Conservation (phyloP, 345 rosid species). For the Cardamine occulta region DNA sequence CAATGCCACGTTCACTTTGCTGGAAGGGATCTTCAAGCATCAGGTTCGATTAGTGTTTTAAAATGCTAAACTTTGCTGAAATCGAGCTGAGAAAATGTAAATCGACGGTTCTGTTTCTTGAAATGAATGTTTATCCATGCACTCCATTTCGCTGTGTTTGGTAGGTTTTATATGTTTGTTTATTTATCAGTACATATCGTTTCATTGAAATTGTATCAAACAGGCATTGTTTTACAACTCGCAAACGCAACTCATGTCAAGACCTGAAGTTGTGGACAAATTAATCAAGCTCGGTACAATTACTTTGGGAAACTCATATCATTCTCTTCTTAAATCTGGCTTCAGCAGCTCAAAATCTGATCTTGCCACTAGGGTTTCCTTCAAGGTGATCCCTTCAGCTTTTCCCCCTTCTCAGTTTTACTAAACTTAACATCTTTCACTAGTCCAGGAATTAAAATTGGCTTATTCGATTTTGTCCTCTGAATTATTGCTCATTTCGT, state of each 20-base stretch:
- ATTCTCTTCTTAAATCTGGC: slow-evolving; percentile 56
- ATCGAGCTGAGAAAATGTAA: not conserved
- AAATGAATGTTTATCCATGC: not conserved
- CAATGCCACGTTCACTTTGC: slow-evolving; percentile 62
- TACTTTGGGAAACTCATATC: slow-evolving; percentile 61
- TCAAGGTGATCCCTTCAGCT: slow-evolving; percentile 60
- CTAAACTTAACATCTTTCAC: not conserved
- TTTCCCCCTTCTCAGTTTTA: slow-evolving; percentile 4
- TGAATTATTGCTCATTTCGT: not conserved
- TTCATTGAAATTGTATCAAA: slow-evolving; percentile 13
- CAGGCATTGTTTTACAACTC: slow-evolving; percentile 74
- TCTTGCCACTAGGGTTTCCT: slow-evolving; percentile 74
- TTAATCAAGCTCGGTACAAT: slow-evolving; percentile 58
- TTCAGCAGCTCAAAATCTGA: slow-evolving; percentile 60
- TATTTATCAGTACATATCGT: not conserved
- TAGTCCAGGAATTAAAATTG: slow-evolving; percentile 4
- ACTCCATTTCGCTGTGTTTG: not conserved
- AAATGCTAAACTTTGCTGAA: slow-evolving; percentile 11
- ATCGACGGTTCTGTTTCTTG: not conserved
- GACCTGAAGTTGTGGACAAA: slow-evolving; percentile 55
- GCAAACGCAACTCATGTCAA: slow-evolving; percentile 62
- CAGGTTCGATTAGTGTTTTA: slow-evolving; percentile 58
- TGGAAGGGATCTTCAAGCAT: slow-evolving; percentile 68
- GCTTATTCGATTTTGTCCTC: not conserved
- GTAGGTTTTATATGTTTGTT: not conserved